These are phyloP conservation scores for Xerophyta viscosa DNA, from an alignment of 106 monocot genomes.

Conservation along the genomic window DNA sequence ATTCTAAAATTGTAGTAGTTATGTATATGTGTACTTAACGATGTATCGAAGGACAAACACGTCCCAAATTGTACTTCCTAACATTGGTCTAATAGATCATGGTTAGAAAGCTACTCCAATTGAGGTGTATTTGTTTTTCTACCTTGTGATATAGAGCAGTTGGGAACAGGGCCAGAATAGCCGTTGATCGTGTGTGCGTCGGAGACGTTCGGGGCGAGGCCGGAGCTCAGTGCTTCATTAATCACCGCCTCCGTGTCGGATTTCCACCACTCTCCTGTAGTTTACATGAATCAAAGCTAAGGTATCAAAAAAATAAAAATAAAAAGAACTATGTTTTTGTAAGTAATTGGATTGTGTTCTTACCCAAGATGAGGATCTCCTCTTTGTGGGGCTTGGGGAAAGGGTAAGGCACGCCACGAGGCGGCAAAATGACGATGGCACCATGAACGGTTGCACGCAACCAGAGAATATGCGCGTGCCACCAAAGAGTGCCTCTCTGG, in stretches of 20 bases:
- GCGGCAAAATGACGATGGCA: conserved; percentile 42
- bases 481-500: conserved; percentile 46
- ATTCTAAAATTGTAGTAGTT: too few species aligned
- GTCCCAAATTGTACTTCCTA: too few species aligned
- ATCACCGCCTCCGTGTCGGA: background rate
- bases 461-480: conserved; percentile 57
- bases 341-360: background rate
- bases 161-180: background rate
- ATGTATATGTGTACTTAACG: too few species aligned
- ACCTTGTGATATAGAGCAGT: background rate
- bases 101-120: too few species aligned
- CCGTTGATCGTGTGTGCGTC: conserved; percentile 1
- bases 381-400: conserved; percentile 23
- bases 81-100: too few species aligned
- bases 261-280: background rate
- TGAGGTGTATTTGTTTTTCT: too few species aligned
- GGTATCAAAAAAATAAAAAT: background rate
- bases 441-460: conserved; percentile 38
- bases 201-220: conserved; percentile 7
- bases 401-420: conserved; percentile 32
- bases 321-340: background rate
- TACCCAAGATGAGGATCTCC: background rate
- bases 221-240: background rate
- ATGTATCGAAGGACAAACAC: too few species aligned
- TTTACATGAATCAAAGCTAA: background rate